Conservation (phyloP, 208 protist genomes). For the Trypanosoma cruzi region DNA sequence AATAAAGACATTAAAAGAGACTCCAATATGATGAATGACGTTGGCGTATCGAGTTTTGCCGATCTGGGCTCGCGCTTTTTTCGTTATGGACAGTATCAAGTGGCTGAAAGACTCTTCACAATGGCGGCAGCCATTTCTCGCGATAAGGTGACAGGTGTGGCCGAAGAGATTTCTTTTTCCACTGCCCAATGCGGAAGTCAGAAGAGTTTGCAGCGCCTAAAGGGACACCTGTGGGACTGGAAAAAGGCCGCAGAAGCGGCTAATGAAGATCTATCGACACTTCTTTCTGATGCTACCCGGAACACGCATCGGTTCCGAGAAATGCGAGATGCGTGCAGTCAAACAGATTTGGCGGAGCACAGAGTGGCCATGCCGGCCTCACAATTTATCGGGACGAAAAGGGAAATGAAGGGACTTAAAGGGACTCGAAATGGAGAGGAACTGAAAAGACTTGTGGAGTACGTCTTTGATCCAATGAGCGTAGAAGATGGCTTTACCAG, state of each 20-base stretch:
- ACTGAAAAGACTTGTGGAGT: conserved; percentile 10
- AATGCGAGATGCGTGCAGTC: conserved; percentile 3
- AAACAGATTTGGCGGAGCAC: not conserved
- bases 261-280: conserved; percentile 1
- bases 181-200: not conserved
- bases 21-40: conserved; percentile 1
- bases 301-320: not conserved
- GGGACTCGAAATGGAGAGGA: not conserved
- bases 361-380: not conserved
- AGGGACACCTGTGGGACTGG: conserved; percentile 10
- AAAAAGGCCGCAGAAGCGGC: not conserved
- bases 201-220: conserved; percentile 2
- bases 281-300: not conserved
- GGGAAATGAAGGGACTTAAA: not conserved
- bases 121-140: conserved; percentile 12
- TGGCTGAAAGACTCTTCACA: conserved; percentile 8
- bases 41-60: conserved; percentile 8
- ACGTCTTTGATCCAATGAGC: conserved; percentile 13
- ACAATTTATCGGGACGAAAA: not conserved
- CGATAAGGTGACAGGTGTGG: not conserved
- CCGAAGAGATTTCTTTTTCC: not conserved
- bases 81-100: conserved; percentile 8
- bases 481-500: not conserved
- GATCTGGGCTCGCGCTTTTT: conserved; percentile 21
- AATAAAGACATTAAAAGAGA: conserved; percentile 2